Evolutionary conservation across 164 flowering plant genomes (phyloP).

Genomic region (Aristolochia contorta): DNA sequence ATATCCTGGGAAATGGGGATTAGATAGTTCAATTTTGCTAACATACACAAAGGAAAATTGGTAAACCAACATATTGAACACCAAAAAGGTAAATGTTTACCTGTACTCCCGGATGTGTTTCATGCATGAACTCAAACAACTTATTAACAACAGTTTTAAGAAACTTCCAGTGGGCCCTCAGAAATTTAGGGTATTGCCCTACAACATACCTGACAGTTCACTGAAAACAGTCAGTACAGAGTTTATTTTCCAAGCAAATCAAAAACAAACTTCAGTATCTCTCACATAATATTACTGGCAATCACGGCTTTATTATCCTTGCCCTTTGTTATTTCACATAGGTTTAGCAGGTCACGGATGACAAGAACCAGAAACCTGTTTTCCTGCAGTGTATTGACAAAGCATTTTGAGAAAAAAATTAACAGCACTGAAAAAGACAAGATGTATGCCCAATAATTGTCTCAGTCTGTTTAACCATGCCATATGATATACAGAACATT

Average conservation of each 20-base stretch:
- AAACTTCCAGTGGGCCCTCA: slow-evolving; percentile 99
- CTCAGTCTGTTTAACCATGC: background rate
- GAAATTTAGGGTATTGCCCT: slow-evolving; percentile 94
- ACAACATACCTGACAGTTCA: slow-evolving; percentile 82
- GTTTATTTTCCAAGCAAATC: background rate
- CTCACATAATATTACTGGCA: slow-evolving; percentile 98
- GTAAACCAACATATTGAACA: background rate
- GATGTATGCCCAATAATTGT: background rate
- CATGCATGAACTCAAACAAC: slow-evolving; percentile 99
- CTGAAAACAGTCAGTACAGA: slow-evolving; percentile 1
- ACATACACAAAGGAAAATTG: too few species aligned
- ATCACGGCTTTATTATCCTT: slow-evolving; percentile 99
- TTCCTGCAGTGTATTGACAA: slow-evolving; percentile 44
- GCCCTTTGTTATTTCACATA: slow-evolving; percentile 95
- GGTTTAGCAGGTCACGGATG: slow-evolving; percentile 86
- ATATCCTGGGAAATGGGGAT: slow-evolving; percentile 61
- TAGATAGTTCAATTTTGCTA: background rate
- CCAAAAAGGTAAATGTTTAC: slow-evolving; percentile 19
- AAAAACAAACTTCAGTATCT: background rate
- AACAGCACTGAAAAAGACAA: background rate
- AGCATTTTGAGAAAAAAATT: background rate
- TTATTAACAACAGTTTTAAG: slow-evolving; percentile 97
- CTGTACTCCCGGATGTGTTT: slow-evolving; percentile 99
- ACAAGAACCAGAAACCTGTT: slow-evolving; percentile 97
- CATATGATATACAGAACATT: background rate